phyloP scores from a whole-genome alignment of 2,329 filamentous ascomycete species.

The Colletotrichum paranaense region DNA sequence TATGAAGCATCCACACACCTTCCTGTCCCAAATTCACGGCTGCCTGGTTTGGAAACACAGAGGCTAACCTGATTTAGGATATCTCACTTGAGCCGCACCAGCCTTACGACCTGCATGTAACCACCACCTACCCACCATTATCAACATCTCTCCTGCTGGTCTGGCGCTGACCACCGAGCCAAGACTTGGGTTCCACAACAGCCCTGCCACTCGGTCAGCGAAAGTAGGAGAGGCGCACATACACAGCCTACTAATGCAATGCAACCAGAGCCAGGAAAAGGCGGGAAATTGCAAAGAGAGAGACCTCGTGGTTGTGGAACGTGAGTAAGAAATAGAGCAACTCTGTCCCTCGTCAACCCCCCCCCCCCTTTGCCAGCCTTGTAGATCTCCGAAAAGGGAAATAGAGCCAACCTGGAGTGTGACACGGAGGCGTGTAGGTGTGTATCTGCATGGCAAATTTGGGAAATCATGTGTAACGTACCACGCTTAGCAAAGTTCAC shows the following conservation, averaged over 20 bases:
- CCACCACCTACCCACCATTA: neutral
- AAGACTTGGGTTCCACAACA: neutral
- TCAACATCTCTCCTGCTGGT: no score
- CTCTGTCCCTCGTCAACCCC: no score
- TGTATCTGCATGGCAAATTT: neutral
- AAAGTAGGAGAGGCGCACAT: neutral
- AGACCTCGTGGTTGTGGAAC: neutral
- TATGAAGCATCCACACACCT: neutral
- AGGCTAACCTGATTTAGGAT: neutral
- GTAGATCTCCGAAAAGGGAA: neutral
- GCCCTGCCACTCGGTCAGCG: neutral
- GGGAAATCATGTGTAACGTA: no score
- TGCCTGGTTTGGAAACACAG: neutral
- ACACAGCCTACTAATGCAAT: neutral
- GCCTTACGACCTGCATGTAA: slow-evolving; percentile 24
- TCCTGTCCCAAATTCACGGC: neutral
- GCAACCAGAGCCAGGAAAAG: neutral
- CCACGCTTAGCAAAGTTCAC: neutral
- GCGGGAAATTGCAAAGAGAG: no score
- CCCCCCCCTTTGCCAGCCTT: neutral
- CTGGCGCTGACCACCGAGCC: neutral
- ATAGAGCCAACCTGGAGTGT: neutral
- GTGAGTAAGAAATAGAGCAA: no score
- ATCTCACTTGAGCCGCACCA: slow-evolving; percentile 19
- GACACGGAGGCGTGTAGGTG: neutral